Percentiles rank a stretch among this genome's conserved stretches.
Evolutionary conservation across 1,284 basidiomycete genomes (phyloP).

Genomic region (Fomitopsis schrenkii): DNA sequence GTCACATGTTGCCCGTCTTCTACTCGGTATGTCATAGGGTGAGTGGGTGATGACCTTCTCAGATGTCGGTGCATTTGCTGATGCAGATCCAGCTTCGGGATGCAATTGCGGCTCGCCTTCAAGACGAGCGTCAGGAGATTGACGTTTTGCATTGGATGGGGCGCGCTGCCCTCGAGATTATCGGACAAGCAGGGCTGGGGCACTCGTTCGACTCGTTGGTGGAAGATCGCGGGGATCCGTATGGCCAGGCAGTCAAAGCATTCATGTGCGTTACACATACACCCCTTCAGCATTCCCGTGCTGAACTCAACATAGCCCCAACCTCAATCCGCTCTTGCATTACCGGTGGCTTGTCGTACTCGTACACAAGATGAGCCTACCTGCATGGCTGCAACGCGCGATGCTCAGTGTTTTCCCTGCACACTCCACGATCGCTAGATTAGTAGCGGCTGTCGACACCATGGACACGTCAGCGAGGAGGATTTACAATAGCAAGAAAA

Average conservation of each 20-base stretch:
- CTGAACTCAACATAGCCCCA: neutral
- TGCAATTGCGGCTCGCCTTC: conserved; percentile 12
- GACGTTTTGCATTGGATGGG: conserved; percentile 30
- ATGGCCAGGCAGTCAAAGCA: conserved; percentile 23
- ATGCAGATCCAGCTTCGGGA: conserved; percentile 12
- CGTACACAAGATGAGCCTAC: neutral
- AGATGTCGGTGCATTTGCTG: neutral
- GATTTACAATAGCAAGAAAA: conserved; percentile 18
- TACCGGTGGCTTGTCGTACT: neutral
- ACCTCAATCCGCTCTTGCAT: neutral
- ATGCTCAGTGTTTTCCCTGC: neutral
- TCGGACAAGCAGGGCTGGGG: conserved; percentile 33
- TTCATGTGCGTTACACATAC: neutral
- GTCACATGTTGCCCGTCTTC: conserved; percentile 1
- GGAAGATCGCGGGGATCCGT: conserved; percentile 18
- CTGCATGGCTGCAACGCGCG: neutral
- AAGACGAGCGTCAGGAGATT: conserved; percentile 17
- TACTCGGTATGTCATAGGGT: conserved; percentile 12
- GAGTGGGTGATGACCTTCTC: neutral
- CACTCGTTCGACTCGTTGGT: conserved; percentile 31
- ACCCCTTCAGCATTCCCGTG: neutral
- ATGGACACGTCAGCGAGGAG: conserved; percentile 8
- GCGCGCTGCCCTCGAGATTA: conserved; percentile 30
- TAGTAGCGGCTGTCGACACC: neutral
- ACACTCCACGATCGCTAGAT: neutral